Percentiles rank a stretch among this genome's conserved stretches.
Conservation (phyloP, 495 filamentous ascomycete species). For the Venustampulla echinocandica region DNA sequence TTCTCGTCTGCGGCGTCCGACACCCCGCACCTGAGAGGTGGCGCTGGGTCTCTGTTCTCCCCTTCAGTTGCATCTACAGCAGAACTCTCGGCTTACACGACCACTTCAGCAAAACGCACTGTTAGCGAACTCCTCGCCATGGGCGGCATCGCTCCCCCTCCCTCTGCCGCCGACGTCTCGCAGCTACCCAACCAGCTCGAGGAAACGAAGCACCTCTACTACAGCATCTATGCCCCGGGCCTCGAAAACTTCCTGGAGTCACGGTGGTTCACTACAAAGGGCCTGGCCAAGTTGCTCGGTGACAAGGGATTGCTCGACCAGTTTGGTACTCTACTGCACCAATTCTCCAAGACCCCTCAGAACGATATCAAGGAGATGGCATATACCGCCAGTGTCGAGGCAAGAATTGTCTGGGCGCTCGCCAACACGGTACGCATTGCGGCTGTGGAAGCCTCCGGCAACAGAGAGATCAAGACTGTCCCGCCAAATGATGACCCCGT, state of each 20-base stretch:
- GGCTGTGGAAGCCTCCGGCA: constrained; percentile 23
- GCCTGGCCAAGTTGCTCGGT: constrained; percentile 14
- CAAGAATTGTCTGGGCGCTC: constrained; percentile 63
- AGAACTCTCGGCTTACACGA: constrained; percentile 37
- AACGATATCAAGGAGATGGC: constrained; percentile 53
- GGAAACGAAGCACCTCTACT: constrained; percentile 67
- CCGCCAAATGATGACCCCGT: constrained; percentile 45
- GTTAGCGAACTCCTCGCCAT: constrained; percentile 69
- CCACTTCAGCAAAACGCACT: constrained; percentile 52
- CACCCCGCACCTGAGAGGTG: constrained; percentile 36
- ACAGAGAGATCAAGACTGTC: constrained; percentile 21
- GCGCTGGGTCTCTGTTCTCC: constrained; percentile 23
- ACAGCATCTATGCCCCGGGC: constrained; percentile 65
- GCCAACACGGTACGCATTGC: constrained; percentile 33
- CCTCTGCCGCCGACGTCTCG: constrained; percentile 38
- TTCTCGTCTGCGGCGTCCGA: constrained; percentile 30
- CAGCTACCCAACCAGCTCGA: constrained; percentile 47
- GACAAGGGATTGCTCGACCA: constrained; percentile 16
- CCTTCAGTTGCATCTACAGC: constrained; percentile 26
- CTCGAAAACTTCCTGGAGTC: constrained; percentile 77
- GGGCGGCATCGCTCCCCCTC: constrained; percentile 52
- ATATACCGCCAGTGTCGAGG: constrained; percentile 55
- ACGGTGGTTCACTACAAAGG: constrained; percentile 60
- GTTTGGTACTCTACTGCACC: constrained; percentile 18
- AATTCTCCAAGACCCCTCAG: constrained; percentile 24